Evolutionary conservation across 306 rosid species (phyloP).

Genomic region (Pachyrhizus erosus): DNA sequence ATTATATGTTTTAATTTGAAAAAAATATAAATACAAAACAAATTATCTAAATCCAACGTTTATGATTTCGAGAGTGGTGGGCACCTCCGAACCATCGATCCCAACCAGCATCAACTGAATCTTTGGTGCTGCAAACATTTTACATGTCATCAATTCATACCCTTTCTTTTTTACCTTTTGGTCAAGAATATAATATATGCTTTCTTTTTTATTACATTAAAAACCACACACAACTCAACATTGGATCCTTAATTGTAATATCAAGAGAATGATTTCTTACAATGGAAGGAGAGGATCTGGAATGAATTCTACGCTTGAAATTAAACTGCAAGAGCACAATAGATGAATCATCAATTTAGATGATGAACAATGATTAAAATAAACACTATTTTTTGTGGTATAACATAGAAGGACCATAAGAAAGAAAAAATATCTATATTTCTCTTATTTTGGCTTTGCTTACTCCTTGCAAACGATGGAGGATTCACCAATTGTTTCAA

Average conservation of each 20-base stretch:
- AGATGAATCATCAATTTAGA: neutral
- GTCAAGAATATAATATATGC: neutral
- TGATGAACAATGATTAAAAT: neutral
- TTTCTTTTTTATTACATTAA: slow-evolving; percentile 2
- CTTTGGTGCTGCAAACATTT: slow-evolving; percentile 52
- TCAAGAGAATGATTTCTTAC: slow-evolving; percentile 51
- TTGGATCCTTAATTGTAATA: neutral
- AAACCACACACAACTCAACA: slow-evolving; percentile 1
- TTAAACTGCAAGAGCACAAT: slow-evolving; percentile 55
- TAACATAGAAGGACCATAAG: neutral
- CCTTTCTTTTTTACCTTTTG: neutral
- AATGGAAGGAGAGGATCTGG: slow-evolving; percentile 87
- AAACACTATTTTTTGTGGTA: neutral
- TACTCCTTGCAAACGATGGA: slow-evolving; percentile 80
- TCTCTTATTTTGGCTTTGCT: slow-evolving; percentile 46
- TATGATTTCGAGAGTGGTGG: slow-evolving; percentile 63
- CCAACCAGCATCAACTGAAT: slow-evolving; percentile 66
- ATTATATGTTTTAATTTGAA: too few species aligned
- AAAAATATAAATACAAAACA: slow-evolving; percentile 2
- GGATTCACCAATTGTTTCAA: slow-evolving; percentile 69
- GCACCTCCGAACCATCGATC: slow-evolving; percentile 89
- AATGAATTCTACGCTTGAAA: slow-evolving; percentile 66
- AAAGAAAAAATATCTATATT: neutral
- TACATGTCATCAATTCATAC: slow-evolving; percentile 12
- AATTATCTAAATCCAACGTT: slow-evolving; percentile 70